Percentiles rank a stretch among this genome's conserved stretches.
phyloP scores from a whole-genome alignment of 2,329 filamentous ascomycete species.

The Scleromitrula shiraiana region DNA sequence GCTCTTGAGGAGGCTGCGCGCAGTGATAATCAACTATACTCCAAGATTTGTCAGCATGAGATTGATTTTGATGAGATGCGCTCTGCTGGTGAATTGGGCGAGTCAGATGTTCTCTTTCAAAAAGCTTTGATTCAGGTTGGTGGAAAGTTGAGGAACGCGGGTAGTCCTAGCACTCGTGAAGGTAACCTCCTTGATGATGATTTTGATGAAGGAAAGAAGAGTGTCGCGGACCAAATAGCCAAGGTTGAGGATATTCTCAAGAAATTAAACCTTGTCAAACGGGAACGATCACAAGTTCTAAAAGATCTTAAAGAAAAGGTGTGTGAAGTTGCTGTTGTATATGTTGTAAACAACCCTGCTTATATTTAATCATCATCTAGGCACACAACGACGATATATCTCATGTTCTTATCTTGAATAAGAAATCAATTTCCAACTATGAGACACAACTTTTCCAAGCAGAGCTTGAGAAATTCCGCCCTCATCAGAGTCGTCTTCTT shows the following conservation, averaged over 20 bases:
- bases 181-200: constrained; percentile 85
- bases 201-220: constrained; percentile 71
- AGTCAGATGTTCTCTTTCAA: constrained; percentile 84
- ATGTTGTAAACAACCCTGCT: too few species aligned
- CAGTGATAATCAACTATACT: constrained; percentile 77
- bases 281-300: constrained; percentile 81
- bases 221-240: constrained; percentile 81
- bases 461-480: constrained; percentile 94
- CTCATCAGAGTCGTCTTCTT: constrained; percentile 82
- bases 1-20: constrained; percentile 82
- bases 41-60: constrained; percentile 79
- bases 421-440: constrained; percentile 88
- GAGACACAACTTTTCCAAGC: constrained; percentile 89
- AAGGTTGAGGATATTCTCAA: constrained; percentile 84
- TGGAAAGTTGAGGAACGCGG: constrained; percentile 45
- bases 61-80: constrained; percentile 93
- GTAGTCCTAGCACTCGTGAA: constrained; percentile 52
- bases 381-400: constrained; percentile 96
- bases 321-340: too few species aligned
- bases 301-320: constrained; percentile 99
- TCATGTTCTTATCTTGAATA: constrained; percentile 93
- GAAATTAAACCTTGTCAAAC: constrained; percentile 85
- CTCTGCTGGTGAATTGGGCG: constrained; percentile 74
- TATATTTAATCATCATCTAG: constrained; percentile 38
- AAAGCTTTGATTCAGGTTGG: constrained; percentile 74